Evolutionary conservation across 139 green algal genomes (phyloP), one percentile per base, ranked within the genome.

Genomic region (Diplosphaera chodatii): DNA sequence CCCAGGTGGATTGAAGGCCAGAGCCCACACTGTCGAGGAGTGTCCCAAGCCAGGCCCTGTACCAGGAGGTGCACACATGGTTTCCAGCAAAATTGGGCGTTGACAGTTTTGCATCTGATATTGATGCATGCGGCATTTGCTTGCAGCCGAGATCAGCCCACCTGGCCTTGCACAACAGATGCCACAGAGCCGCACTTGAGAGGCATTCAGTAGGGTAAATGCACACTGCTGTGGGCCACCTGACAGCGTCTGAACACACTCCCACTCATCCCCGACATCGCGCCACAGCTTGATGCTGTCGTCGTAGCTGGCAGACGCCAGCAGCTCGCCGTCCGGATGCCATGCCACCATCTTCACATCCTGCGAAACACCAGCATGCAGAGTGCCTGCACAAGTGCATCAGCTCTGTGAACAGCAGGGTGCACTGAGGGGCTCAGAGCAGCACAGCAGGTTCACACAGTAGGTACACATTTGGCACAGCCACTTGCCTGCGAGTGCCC

Each of bases 311-410:
- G 73, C 80, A 4, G 86, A 95, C 8, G 89, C 88, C 20, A 99
- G 82, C 34, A 96, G 56, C 74, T 96, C 85, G 29, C 86, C 86
- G 6, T 32, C 77, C 1, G 95, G 91, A 75, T 98, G 92, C 94
- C 94, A 99, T 0, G 66, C 66, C 55, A 99, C 90, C 28, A 76
- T 81, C 84, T 99, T 99, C 4, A 99, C 94, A 78, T 99, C 94
- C 83, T 96, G 85, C 55, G 59, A 3, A 18, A 34, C 1, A 68
- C 13, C 21, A 30, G 4, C 59, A 65, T 4, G 32, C 59, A 32
- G 21, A 4, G 32, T 32, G 59, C 27, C 16, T 41, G 10, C 68
- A 63, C n/a, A n/a, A n/a, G n/a, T n/a, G n/a, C n/a, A n/a, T n/a
- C n/a, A n/a, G n/a, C n/a, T n/a, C n/a, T n/a, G n/a, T n/a, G n/a